Conservation (phyloP, 768 basidiomycete genomes). For the Pleurotus citrinopileatus region DNA sequence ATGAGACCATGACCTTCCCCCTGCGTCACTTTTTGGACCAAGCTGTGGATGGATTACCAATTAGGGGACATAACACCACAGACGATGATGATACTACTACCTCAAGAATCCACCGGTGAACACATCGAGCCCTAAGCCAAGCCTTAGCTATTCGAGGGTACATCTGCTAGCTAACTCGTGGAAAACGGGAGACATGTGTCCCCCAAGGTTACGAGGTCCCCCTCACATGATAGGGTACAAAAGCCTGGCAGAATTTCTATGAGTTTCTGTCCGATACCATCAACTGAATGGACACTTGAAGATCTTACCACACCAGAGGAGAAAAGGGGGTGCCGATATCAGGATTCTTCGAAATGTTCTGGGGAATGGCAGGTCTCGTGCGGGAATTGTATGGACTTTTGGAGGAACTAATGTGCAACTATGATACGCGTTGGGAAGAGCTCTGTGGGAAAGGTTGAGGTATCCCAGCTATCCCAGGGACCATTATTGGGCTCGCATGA, state of each 20-base stretch:
- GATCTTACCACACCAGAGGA: background rate
- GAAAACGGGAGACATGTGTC: background rate
- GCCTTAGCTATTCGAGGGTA: background rate
- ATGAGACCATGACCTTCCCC: too few species aligned
- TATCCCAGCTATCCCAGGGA: too few species aligned
- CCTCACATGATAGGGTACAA: background rate
- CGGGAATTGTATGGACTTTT: background rate
- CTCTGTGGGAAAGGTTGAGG: background rate
- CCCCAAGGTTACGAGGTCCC: background rate
- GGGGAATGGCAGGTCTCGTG: background rate
- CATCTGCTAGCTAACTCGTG: conserved; percentile 3
- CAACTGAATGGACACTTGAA: conserved; percentile 4
- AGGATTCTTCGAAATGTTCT: background rate
- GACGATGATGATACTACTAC: too few species aligned
- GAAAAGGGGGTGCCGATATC: background rate
- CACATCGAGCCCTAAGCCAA: too few species aligned
- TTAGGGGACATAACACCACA: too few species aligned
- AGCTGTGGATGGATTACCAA: too few species aligned
- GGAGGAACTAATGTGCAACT: background rate
- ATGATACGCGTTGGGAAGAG: background rate
- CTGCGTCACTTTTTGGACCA: too few species aligned
- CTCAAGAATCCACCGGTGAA: too few species aligned
- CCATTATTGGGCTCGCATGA: background rate
- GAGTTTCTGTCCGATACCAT: conserved; percentile 4
- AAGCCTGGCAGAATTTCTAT: background rate